These are phyloP conservation scores for Xylariaceae sp. DNA, from an alignment of 2,329 filamentous ascomycete genomes.

Conservation along the genomic window DNA sequence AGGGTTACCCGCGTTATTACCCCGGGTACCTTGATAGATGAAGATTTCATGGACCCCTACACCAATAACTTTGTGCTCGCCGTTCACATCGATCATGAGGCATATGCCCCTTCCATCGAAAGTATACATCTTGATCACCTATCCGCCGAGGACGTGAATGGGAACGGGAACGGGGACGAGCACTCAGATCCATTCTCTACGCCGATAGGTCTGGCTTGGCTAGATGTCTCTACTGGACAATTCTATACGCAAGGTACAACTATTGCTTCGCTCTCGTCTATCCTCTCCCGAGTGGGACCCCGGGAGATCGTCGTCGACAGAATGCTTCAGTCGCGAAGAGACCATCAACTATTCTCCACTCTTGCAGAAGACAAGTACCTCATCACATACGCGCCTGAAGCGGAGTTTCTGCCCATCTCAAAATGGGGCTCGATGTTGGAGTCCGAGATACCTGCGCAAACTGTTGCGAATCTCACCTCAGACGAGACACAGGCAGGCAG, in stretches of 20 bases:
- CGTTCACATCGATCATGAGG: constrained; percentile 50
- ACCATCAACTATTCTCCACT: constrained; percentile 59
- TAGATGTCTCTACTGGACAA: constrained; percentile 90
- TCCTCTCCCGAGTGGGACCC: constrained; percentile 75
- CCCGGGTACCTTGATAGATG: constrained; percentile 91
- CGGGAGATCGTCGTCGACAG: constrained; percentile 78
- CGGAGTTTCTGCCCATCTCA: constrained; percentile 43
- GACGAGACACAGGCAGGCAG: constrained; percentile 73
- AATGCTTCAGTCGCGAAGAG: constrained; percentile 49
- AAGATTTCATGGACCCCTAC: constrained; percentile 93
- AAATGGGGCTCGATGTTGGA: constrained; percentile 77
- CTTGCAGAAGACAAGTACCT: constrained; percentile 70
- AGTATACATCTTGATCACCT: neutral
- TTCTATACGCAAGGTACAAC: constrained; percentile 81
- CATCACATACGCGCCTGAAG: constrained; percentile 62
- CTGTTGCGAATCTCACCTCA: constrained; percentile 52
- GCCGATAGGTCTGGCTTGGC: constrained; percentile 71
- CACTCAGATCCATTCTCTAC: constrained; percentile 15
- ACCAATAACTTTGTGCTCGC: constrained; percentile 90
- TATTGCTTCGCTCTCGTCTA: constrained; percentile 66
- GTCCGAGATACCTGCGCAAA: constrained; percentile 54
- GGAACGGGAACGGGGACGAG: neutral
- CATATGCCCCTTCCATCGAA: constrained; percentile 21
- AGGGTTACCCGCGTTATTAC: constrained; percentile 84
- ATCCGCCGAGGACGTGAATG: neutral